A percentile compares a stretch with the other conserved stretches of the same genome.
Evolutionary conservation across 1,139 yeast genomes (phyloP).

Genomic region (Candida anutae): DNA sequence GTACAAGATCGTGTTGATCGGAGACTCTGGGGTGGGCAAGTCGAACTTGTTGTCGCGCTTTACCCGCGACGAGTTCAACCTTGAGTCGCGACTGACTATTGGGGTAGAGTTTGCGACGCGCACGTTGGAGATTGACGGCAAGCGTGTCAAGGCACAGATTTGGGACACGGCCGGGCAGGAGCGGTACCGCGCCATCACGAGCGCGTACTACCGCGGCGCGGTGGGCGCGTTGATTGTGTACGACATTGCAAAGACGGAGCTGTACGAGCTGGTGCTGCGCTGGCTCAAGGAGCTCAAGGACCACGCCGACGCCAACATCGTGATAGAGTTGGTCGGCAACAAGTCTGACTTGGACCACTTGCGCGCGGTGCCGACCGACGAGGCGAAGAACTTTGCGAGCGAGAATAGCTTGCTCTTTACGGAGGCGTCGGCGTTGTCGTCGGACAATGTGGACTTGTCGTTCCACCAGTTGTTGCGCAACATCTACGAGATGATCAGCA

Average conservation of each 20-base stretch:
- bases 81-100: slow-evolving; percentile 90
- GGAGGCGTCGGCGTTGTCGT: slow-evolving; percentile 94
- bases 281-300: slow-evolving; percentile 95
- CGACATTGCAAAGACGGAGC: slow-evolving; percentile 88
- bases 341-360: slow-evolving; percentile 93
- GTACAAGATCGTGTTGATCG: slow-evolving; percentile 92
- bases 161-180: slow-evolving; percentile 99
- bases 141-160: slow-evolving; percentile 93
- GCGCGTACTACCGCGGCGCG: slow-evolving; percentile 97
- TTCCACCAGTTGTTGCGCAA: slow-evolving; percentile 88
- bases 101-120: slow-evolving; percentile 98
- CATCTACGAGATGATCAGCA: slow-evolving; percentile 86
- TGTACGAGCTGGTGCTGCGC: slow-evolving; percentile 88
- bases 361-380: slow-evolving; percentile 96
- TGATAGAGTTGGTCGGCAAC: slow-evolving; percentile 90
- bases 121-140: slow-evolving; percentile 90
- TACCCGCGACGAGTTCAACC: slow-evolving; percentile 90
- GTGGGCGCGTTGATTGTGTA: slow-evolving; percentile 95
- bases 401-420: slow-evolving; percentile 90
- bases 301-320: slow-evolving; percentile 95
- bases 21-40: slow-evolving; percentile 97
- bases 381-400: slow-evolving; percentile 90
- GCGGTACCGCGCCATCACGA: slow-evolving; percentile 94
- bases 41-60: slow-evolving; percentile 89
- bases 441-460: slow-evolving; percentile 91